These are phyloP conservation scores for Stagonosporopsis rhizophila DNA, from an alignment of 2,329 filamentous ascomycete genomes.

Conservation along the genomic window DNA sequence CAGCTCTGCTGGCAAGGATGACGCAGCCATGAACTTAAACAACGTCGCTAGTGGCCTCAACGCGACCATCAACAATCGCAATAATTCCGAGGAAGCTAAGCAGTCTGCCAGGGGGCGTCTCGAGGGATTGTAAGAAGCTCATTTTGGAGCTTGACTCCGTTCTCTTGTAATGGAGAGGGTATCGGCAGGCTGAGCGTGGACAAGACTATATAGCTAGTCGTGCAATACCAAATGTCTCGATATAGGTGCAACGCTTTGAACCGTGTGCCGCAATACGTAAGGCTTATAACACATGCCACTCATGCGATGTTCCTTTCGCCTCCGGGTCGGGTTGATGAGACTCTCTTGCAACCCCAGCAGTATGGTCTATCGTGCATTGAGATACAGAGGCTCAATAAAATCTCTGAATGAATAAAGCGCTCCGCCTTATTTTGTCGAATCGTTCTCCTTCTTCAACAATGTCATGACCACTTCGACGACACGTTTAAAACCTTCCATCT, in stretches of 20 bases:
- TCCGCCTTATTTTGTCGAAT: background rate
- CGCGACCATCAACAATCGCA: conserved; percentile 62
- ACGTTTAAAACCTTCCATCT: conserved; percentile 84
- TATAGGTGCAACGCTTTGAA: background rate
- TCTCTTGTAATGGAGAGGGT: background rate
- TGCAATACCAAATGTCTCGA: conserved; percentile 2
- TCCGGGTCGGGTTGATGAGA: background rate
- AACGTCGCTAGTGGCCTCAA: conserved; percentile 55
- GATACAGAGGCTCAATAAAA: background rate
- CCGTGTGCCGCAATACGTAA: background rate
- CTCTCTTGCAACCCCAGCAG: background rate
- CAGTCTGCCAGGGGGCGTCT: conserved; percentile 61
- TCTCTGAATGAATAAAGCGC: background rate
- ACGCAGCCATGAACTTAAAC: conserved; percentile 59
- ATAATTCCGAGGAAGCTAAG: conserved; percentile 64
- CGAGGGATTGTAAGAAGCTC: conserved; percentile 37
- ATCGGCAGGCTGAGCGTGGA: background rate
- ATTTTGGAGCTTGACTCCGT: background rate
- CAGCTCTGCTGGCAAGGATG: conserved; percentile 21
- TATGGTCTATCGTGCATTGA: background rate
- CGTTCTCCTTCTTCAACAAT: conserved; percentile 5
- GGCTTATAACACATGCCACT: background rate
- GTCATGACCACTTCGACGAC: conserved; percentile 72
- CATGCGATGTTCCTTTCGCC: background rate
- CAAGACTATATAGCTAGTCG: background rate